A percentile compares a stretch with the other conserved stretches of the same genome.
phyloP scores from a whole-genome alignment of 495 filamentous ascomycete species.

The Aspergillus haitiensis region DNA sequence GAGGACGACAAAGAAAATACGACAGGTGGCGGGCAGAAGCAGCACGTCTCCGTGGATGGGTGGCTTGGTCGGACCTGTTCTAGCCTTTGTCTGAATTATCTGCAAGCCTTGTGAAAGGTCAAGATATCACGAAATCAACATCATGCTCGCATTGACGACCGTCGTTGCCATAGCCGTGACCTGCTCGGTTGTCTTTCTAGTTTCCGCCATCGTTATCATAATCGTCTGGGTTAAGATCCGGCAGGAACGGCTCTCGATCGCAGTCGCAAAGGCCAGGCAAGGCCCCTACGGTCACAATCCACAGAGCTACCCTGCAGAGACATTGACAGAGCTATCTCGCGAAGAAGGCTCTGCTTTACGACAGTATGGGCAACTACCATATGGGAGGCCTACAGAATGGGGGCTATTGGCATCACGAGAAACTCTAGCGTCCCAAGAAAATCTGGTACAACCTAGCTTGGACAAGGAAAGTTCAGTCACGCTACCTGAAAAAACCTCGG shows the following conservation, averaged over 20 bases:
- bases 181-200: slow-evolving; percentile 41
- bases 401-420: slow-evolving; percentile 46
- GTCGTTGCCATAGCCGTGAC: slow-evolving; percentile 47
- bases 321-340: slow-evolving; percentile 39
- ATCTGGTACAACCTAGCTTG: slow-evolving; percentile 26
- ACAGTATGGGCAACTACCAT: slow-evolving; percentile 43
- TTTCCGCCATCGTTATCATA: slow-evolving; percentile 34
- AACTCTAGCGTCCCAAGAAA: slow-evolving; percentile 41
- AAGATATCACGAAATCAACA: slow-evolving; percentile 9
- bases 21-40: neutral
- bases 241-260: slow-evolving; percentile 40
- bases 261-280: slow-evolving; percentile 29
- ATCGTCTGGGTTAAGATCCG: slow-evolving; percentile 44
- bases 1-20: neutral
- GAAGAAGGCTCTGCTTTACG: slow-evolving; percentile 36
- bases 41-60: neutral
- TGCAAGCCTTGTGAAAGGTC: neutral
- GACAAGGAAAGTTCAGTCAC: slow-evolving; percentile 32
- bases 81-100: neutral
- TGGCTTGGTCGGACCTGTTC: neutral
- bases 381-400: slow-evolving; percentile 44
- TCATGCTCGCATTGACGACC: slow-evolving; percentile 39
- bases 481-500: slow-evolving; percentile 31
- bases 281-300: slow-evolving; percentile 27
- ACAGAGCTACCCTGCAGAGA: slow-evolving; percentile 33